Conservation (phyloP, 306 rosid species). For the Hylodesmum podocarpum region DNA sequence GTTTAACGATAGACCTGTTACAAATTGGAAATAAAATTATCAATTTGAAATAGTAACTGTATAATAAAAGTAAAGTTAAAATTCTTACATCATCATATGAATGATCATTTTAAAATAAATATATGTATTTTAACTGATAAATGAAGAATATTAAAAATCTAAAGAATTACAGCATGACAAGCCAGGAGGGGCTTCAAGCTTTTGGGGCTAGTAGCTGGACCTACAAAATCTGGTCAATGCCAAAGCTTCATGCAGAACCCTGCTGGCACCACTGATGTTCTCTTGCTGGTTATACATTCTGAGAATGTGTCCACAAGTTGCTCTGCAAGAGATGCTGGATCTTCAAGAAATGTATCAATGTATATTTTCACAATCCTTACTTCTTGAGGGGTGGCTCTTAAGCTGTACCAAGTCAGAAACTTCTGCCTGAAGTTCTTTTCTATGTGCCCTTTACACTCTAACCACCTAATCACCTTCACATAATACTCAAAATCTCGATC, state of each 20-base stretch:
- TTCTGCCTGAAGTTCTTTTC: conserved; percentile 95
- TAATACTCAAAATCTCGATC: conserved; percentile 76
- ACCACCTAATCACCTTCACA: conserved; percentile 85
- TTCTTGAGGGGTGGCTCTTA: conserved; percentile 80
- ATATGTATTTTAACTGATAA: conserved; percentile 37
- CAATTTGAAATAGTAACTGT: conserved; percentile 23
- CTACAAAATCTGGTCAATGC: conserved; percentile 54
- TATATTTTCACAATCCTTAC: conserved; percentile 80
- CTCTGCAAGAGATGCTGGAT: conserved; percentile 87
- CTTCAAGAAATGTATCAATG: conserved; percentile 70
- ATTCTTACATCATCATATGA: conserved; percentile 48
- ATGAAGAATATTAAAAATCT: conserved; percentile 50
- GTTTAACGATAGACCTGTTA: neutral
- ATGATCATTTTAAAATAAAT: conserved; percentile 51
- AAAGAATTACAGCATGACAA: conserved; percentile 53
- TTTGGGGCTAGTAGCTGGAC: conserved; percentile 27
- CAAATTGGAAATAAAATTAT: conserved; percentile 14
- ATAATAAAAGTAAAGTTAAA: conserved; percentile 34
- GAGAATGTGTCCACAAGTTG: conserved; percentile 95
- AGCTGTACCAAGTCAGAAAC: conserved; percentile 93
- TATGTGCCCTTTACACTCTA: conserved; percentile 92
- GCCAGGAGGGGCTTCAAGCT: conserved; percentile 31
- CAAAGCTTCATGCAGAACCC: conserved; percentile 97
- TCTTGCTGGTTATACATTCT: conserved; percentile 74
- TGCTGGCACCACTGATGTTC: conserved; percentile 59